Base-by-base conservation (phyloP, 2,329 filamentous ascomycete species). In the Xylaria sp. region DNA sequence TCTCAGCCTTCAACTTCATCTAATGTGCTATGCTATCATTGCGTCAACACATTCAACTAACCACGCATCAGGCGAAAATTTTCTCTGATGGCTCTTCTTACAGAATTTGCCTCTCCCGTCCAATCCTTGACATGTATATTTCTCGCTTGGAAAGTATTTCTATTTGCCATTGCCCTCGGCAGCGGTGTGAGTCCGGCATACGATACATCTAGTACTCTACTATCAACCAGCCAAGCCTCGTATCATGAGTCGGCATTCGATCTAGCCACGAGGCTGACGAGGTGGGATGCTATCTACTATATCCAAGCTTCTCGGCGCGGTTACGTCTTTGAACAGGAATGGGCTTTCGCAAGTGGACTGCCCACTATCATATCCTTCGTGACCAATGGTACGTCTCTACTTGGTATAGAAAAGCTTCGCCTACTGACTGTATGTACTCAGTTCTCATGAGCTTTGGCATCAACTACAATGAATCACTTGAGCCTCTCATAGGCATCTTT, bases 271-370 rank as follows among this genome's bases (percentile, higher is more conserved):
- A 88, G 88, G 50, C 81, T 96, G 66, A 89, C 89, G 7, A 86
- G 92, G 78, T 97, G 93, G 93, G 93, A 97, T 78, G 91, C 90
- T 36, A 83, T 97, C 72, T 96, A 95, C 78, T 95, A 90, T 75
- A 82, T 90, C 66, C 85, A 89, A 71, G 78, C 83, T 52, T 87
- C 91, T 4, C 83, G 83, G 48, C 83, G 86, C 12, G 91, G 91
- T 39, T 90, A 93, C 73, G 63, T 90, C 12, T 91, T 89, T 77
- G 93, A 97, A 81, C 93, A 96, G 80, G 91, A 95, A 79, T 96
- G 92, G 92, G 93, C 93, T 0, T 96, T 94, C 80, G 90, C 90
- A 43, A 72, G 75, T 65, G 81, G 80, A 67, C 71, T 89, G 53
- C 85, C 87, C 1, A 71, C 77, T 9, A 72, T 80, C 45, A 82